phyloP scores from a whole-genome alignment of 805 yeast species.

The Candida odintsovae region DNA sequence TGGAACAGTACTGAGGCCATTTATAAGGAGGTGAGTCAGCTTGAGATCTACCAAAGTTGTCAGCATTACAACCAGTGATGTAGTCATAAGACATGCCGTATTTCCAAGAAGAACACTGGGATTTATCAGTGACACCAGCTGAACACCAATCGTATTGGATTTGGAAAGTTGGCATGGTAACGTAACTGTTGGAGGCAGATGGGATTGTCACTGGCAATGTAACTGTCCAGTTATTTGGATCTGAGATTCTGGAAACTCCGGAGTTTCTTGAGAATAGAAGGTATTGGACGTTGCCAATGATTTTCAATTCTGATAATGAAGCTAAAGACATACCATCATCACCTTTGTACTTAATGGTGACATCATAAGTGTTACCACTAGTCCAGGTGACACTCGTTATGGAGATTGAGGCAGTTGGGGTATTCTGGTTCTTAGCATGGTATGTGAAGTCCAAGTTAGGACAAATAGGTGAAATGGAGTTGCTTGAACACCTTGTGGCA shows the following conservation, averaged over 20 bases:
- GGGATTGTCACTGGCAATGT: conserved; percentile 4
- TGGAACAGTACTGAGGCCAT: conserved; percentile 12
- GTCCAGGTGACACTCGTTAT: conserved; percentile 5
- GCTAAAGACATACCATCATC: conserved; percentile 3
- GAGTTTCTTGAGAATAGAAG: conserved; percentile 7
- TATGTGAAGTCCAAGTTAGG: conserved; percentile 4
- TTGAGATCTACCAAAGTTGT: conserved; percentile 16
- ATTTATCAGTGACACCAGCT: conserved; percentile 11
- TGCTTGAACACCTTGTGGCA: neutral
- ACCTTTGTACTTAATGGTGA: conserved; percentile 5
- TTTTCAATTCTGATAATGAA: conserved; percentile 10
- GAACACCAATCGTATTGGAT: conserved; percentile 12
- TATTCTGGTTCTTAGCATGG: conserved; percentile 2
- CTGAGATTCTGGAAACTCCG: conserved; percentile 1
- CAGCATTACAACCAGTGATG: conserved; percentile 18
- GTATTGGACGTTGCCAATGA: conserved; percentile 6
- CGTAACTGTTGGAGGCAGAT: neutral
- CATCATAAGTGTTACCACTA: conserved; percentile 7
- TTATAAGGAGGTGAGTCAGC: conserved; percentile 17
- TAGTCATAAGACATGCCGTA: conserved; percentile 19
- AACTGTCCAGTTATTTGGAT: conserved; percentile 9
- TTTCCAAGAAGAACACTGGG: conserved; percentile 16
- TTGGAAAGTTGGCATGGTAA: conserved; percentile 8
- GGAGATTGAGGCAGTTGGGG: conserved; percentile 9
- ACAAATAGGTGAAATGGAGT: conserved; percentile 1